phyloP scores from a whole-genome alignment of 2,329 filamentous ascomycete species.

The Xylariales sp. region DNA sequence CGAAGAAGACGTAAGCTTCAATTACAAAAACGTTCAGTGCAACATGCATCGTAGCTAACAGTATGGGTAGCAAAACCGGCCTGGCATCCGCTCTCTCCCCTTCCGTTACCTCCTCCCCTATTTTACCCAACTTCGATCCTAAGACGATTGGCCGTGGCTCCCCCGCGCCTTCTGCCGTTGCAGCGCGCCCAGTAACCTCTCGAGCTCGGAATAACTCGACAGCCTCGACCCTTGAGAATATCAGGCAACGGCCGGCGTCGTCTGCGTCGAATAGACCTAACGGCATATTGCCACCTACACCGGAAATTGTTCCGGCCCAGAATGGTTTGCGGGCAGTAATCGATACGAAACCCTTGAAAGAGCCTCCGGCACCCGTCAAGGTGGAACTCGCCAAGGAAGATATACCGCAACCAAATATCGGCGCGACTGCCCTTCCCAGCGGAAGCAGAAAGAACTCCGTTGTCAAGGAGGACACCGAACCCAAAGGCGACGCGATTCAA shows the following conservation, averaged over 20 bases:
- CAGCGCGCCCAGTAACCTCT: slow-evolving; percentile 60
- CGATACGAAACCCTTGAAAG: slow-evolving; percentile 51
- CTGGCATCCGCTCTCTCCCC: slow-evolving; percentile 56
- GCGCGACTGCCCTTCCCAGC: slow-evolving; percentile 22
- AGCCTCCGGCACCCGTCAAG: slow-evolving; percentile 34
- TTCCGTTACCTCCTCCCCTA: slow-evolving; percentile 69
- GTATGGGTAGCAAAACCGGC: slow-evolving; percentile 24
- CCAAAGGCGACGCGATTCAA: slow-evolving; percentile 35
- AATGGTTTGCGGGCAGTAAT: slow-evolving; percentile 26
- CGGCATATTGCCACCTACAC: slow-evolving; percentile 36
- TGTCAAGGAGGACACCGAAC: slow-evolving; percentile 43
- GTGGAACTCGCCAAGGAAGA: slow-evolving; percentile 31
- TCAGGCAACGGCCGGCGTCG: slow-evolving; percentile 51
- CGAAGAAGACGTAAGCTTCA: slow-evolving; percentile 69
- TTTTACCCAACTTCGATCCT: slow-evolving; percentile 63
- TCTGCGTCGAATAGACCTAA: slow-evolving; percentile 59
- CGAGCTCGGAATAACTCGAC: slow-evolving; percentile 73
- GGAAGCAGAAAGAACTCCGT: slow-evolving; percentile 33
- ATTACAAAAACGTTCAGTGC: too few species aligned
- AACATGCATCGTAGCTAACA: too few species aligned
- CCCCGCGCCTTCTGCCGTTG: slow-evolving; percentile 49
- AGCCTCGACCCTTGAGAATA: slow-evolving; percentile 52
- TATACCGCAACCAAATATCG: slow-evolving; percentile 20
- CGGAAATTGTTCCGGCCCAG: slow-evolving; percentile 28
- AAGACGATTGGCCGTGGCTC: slow-evolving; percentile 49